A percentile compares a stretch with the other conserved stretches of the same genome.
phyloP scores from a whole-genome alignment of 2,329 filamentous ascomycete species.

The Dryadomyces quercivorus region DNA sequence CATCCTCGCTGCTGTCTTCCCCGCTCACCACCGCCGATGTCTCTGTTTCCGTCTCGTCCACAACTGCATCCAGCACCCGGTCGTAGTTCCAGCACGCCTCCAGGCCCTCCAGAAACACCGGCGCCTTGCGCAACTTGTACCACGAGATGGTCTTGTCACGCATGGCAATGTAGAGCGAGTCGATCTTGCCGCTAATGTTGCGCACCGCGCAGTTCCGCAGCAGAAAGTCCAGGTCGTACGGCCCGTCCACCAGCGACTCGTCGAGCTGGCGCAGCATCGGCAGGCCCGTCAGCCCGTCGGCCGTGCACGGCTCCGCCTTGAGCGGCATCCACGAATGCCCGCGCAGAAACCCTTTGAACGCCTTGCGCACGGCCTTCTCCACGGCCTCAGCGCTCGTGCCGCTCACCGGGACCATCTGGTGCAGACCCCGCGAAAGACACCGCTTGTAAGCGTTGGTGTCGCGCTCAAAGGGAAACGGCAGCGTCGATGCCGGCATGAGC shows the following conservation, averaged over 20 bases:
- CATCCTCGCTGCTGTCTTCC: constrained; percentile 12
- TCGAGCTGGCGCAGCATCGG: constrained; percentile 47
- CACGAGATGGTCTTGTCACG: constrained; percentile 40
- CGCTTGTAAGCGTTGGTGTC: constrained; percentile 49
- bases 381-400: constrained; percentile 38
- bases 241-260: constrained; percentile 24
- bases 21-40: constrained; percentile 8
- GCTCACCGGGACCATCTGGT: constrained; percentile 42
- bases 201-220: constrained; percentile 42
- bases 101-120: constrained; percentile 37
- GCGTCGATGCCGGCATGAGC: constrained; percentile 38
- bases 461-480: constrained; percentile 49
- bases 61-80: constrained; percentile 31
- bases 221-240: constrained; percentile 40
- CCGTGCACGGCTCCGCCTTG: constrained; percentile 46
- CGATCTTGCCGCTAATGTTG: constrained; percentile 40
- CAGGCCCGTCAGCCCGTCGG: constrained; percentile 38
- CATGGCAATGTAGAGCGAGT: constrained; percentile 50
- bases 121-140: constrained; percentile 35
- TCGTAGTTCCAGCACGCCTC: constrained; percentile 44
- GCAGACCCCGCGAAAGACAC: constrained; percentile 46
- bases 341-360: constrained; percentile 36
- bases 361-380: constrained; percentile 30
- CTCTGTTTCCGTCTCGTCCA: constrained; percentile 12
- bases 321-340: constrained; percentile 44